Conservation (phyloP, 2,329 filamentous ascomycete species). For the Pseudopithomyces maydicus region DNA sequence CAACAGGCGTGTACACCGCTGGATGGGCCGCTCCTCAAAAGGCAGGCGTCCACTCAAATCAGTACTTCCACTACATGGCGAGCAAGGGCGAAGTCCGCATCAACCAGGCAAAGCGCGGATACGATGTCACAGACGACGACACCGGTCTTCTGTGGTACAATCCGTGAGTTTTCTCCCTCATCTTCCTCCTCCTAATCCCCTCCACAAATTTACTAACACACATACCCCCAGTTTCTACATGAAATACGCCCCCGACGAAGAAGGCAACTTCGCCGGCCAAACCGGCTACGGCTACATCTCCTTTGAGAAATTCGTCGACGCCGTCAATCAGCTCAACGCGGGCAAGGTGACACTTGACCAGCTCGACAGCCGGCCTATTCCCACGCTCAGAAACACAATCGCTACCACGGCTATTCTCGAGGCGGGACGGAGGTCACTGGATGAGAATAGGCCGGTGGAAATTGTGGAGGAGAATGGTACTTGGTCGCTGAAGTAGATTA, state of each 20-base stretch:
- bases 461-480: conserved; percentile 69
- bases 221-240: conserved; percentile 71
- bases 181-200: too few species aligned
- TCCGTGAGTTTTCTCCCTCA: conserved; percentile 59
- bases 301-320: conserved; percentile 95
- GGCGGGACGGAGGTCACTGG: conserved; percentile 81
- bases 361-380: conserved; percentile 78
- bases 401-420: conserved; percentile 91
- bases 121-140: conserved; percentile 89
- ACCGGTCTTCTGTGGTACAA: conserved; percentile 81
- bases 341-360: conserved; percentile 73
- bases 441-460: conserved; percentile 78
- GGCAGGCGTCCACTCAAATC: conserved; percentile 93
- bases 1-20: conserved; percentile 89
- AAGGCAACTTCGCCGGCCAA: conserved; percentile 92
- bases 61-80: conserved; percentile 95
- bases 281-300: conserved; percentile 91
- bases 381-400: conserved; percentile 86
- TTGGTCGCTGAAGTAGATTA: conserved; percentile 70
- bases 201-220: conserved; percentile 9
- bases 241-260: conserved; percentile 91
- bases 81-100: conserved; percentile 83
- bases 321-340: conserved; percentile 77
- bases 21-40: conserved; percentile 93
- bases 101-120: conserved; percentile 92